phyloP scores from a whole-genome alignment of 768 basidiomycete genomes.

The Pholiota microspora region DNA sequence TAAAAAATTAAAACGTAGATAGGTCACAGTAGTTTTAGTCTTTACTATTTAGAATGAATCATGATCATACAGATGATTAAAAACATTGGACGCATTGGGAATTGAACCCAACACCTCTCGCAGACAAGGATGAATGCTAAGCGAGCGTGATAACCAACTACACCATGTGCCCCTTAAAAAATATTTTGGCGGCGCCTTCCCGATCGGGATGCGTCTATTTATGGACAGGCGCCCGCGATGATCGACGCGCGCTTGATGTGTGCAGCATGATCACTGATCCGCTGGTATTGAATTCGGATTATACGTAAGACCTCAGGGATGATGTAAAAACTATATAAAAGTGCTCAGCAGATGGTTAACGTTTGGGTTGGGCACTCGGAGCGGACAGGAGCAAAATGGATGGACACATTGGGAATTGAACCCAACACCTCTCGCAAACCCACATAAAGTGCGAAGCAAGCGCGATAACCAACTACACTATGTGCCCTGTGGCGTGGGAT shows the following conservation, averaged over 20 bases:
- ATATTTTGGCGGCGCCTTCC: neutral
- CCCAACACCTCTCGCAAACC: constrained; percentile 22
- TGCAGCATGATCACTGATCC: too few species aligned
- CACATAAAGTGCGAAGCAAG: constrained; percentile 17
- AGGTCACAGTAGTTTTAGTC: too few species aligned
- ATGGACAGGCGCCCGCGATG: neutral
- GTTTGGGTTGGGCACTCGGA: too few species aligned
- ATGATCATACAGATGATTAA: neutral
- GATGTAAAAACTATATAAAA: too few species aligned
- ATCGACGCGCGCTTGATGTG: neutral
- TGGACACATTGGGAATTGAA: constrained; percentile 25
- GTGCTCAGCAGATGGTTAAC: too few species aligned
- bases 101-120: constrained; percentile 20
- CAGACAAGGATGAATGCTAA: constrained; percentile 9
- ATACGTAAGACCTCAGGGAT: too few species aligned
- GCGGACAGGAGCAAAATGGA: neutral
- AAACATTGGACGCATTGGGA: constrained; percentile 15
- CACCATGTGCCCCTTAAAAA: constrained; percentile 3
- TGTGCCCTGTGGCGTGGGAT: constrained; percentile 17
- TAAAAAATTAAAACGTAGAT: neutral
- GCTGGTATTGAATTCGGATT: too few species aligned
- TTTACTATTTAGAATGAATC: too few species aligned
- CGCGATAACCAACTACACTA: constrained; percentile 26
- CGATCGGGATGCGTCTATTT: neutral
- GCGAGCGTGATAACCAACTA: constrained; percentile 15